Conservation (phyloP, 2,329 filamentous ascomycete species). For the Truncatella angustata region DNA sequence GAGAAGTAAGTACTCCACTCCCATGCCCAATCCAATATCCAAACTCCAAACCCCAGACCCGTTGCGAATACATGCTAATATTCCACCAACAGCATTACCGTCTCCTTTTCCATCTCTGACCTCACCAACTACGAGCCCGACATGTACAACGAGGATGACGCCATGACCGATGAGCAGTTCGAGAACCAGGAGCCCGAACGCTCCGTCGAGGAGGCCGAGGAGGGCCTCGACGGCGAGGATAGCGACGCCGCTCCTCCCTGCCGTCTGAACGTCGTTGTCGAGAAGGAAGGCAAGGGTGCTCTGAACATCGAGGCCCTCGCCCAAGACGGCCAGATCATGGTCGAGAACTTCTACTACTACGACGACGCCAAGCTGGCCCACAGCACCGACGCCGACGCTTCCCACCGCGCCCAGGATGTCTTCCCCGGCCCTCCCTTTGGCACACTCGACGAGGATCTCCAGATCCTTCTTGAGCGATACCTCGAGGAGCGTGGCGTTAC, state of each 20-base stretch:
- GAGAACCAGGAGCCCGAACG: conserved; percentile 37
- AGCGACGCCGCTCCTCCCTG: conserved; percentile 68
- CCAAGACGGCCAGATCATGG: conserved; percentile 80
- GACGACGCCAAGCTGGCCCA: conserved; percentile 74
- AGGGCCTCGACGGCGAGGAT: conserved; percentile 48
- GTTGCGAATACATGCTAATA: conserved; percentile 35
- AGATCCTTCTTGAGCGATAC: conserved; percentile 88
- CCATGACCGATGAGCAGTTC: conserved; percentile 53
- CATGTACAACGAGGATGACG: conserved; percentile 53
- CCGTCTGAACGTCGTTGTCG: conserved; percentile 80
- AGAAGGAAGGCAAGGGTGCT: conserved; percentile 82
- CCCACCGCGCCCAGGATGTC: conserved; percentile 71
- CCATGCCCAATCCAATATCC: not conserved
- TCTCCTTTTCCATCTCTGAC: conserved; percentile 83
- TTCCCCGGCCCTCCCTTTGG: conserved; percentile 92
- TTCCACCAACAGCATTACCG: conserved; percentile 59
- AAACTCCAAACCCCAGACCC: not conserved
- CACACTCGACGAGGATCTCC: conserved; percentile 93
- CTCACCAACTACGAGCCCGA: conserved; percentile 66
- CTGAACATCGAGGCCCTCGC: conserved; percentile 84
- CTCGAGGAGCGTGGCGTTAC: conserved; percentile 93
- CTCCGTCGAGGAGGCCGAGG: conserved; percentile 52
- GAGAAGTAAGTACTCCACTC: conserved; percentile 73
- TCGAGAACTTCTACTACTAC: conserved; percentile 92
- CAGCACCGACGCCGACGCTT: conserved; percentile 70